phyloP scores from a whole-genome alignment of 2,329 filamentous ascomycete species.

The Fusarium fracticaudum region DNA sequence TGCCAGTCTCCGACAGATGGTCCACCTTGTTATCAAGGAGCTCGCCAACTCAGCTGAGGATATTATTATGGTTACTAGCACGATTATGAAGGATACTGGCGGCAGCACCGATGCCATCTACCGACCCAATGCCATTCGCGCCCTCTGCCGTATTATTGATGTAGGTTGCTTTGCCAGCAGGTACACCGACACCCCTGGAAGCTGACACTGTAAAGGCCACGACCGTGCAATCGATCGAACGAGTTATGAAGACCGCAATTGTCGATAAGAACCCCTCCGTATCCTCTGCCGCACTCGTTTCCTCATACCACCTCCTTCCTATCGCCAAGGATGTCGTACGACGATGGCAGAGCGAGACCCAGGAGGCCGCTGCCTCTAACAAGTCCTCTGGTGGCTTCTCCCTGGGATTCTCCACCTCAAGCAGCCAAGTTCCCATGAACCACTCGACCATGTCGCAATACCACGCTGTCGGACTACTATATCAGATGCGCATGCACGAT shows the following conservation, averaged over 20 bases:
- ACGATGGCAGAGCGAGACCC: slow-evolving; percentile 98
- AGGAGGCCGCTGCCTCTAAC: slow-evolving; percentile 89
- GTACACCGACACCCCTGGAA: slow-evolving; percentile 34
- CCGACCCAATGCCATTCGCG: slow-evolving; percentile 94
- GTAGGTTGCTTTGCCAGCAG: slow-evolving; percentile 60
- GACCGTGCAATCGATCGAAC: slow-evolving; percentile 96
- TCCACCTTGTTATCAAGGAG: slow-evolving; percentile 98
- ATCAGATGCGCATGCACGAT: slow-evolving; percentile 97
- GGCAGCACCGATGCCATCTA: slow-evolving; percentile 94
- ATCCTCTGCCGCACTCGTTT: slow-evolving; percentile 93
- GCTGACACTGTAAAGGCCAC: slow-evolving; percentile 71
- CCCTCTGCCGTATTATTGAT: slow-evolving; percentile 95
- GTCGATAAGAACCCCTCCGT: slow-evolving; percentile 99
- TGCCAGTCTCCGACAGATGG: slow-evolving; percentile 97
- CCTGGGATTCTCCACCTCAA: slow-evolving; percentile 87
- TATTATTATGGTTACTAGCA: slow-evolving; percentile 99
- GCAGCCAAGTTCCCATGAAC: slow-evolving; percentile 79
- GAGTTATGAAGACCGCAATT: slow-evolving; percentile 98
- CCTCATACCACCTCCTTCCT: slow-evolving; percentile 96
- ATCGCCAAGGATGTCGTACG: slow-evolving; percentile 95
- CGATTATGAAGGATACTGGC: slow-evolving; percentile 99
- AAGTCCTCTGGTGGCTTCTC: slow-evolving; percentile 93
- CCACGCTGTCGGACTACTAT: slow-evolving; percentile 95
- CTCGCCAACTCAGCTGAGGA: slow-evolving; percentile 94
- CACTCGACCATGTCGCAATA: slow-evolving; percentile 99